Evolutionary conservation across 2,329 filamentous ascomycete genomes (phyloP), one percentile per base, ranked within the genome.

Genomic region (Cladosporium sp.): DNA sequence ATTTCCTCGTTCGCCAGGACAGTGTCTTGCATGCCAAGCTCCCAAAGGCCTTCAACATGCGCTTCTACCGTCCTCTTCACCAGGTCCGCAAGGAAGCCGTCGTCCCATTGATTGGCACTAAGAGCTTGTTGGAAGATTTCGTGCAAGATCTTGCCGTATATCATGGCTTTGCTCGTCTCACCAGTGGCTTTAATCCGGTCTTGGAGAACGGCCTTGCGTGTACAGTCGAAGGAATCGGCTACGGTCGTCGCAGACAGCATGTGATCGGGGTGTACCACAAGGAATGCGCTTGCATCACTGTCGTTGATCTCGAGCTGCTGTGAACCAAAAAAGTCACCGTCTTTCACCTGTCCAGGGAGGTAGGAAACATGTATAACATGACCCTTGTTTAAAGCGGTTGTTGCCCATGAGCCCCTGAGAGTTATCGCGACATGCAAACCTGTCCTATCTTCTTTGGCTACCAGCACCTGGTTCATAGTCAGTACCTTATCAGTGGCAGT

Each of bases 261-360:
- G 70, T 97, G 91, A 64, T 98, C 93, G 0, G 93, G 93, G 64
- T 98, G 91, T 11, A 98, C 73, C 53, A 98, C 90, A 46, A 98
- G 74, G 69, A 97, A 86, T 6, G 62, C 58, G 45, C 63, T 66
- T 62, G 91, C 89, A 46, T 85, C 78, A 2, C 80, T 77, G 67
- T 97, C 89, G 65, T 95, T 87, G 57, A 59, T 32, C 97, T 79
- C 43, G 66, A 91, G 95, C 66, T 85, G 82, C 54, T 85, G 79
- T 62, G 95, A 95, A 4, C 40, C 19, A 38, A 49, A 33, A 32
- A 50, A 50, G 3, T 43, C 32, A 11, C 28, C 18, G 5, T 50
- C 48, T 28, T 37, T 43, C 7, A 16, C 18, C 3, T 81, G 72
- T 31, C 91, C 91, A 58, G 95, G 57, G 31, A 60, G 50, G 16